Percentiles rank a stretch among this genome's conserved stretches.
Evolutionary conservation across 345 rosid genomes (phyloP).

Genomic region (Viola odorata): DNA sequence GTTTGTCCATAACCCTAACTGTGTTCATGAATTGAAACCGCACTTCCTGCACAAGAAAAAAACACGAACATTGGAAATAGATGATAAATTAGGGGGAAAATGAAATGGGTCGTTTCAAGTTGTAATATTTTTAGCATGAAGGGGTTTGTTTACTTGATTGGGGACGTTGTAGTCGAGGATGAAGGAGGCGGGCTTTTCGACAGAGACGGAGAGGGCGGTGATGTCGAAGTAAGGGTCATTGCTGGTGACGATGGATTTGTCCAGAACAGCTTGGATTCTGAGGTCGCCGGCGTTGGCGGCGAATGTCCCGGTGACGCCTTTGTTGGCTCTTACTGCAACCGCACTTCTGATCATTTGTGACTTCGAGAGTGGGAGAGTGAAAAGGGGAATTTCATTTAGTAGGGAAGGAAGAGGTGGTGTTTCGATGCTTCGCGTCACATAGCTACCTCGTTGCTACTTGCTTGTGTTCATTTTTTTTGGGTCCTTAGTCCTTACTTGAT

Average conservation of each 20-base stretch:
- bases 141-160: conserved; percentile 21
- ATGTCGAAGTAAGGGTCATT: conserved; percentile 7
- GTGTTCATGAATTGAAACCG: conserved; percentile 36
- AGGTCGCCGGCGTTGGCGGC: conserved; percentile 55
- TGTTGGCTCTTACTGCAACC: conserved; percentile 11
- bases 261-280: conserved; percentile 64
- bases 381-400: too few relatives aligned
- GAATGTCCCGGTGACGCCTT: conserved; percentile 36
- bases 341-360: conserved; percentile 15
- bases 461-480: too few relatives aligned
- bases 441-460: too few relatives aligned
- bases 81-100: not conserved
- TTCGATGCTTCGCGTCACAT: too few relatives aligned
- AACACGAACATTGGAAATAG: not conserved
- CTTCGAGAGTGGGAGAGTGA: too few relatives aligned
- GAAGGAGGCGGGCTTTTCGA: conserved; percentile 29
- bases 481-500: too few relatives aligned
- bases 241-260: conserved; percentile 54
- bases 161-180: conserved; percentile 22
- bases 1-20: conserved; percentile 20
- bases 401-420: too few relatives aligned
- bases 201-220: conserved; percentile 15
- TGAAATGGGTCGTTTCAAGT: not conserved
- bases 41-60: conserved; percentile 21
- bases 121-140: not conserved